These are phyloP conservation scores for Massariosphaeria phaeospora DNA, from an alignment of 495 filamentous ascomycete species.

Conservation along the genomic window DNA sequence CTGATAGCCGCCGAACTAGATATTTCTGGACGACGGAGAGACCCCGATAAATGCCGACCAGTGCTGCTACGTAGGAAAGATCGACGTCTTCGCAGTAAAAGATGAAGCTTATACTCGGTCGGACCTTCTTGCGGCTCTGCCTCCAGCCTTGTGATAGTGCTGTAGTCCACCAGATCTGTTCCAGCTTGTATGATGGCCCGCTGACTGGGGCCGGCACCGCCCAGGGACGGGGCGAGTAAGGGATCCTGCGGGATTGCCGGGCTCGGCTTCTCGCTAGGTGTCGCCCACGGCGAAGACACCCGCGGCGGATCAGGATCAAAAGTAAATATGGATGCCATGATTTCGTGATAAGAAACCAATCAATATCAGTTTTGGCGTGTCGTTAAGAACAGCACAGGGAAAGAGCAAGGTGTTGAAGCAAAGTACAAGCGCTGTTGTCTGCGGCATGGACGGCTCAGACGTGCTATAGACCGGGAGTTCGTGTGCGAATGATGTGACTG, in stretches of 20 bases:
- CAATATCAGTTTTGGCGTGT: too few relatives aligned
- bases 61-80: constrained; percentile 62
- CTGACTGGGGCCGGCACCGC: not conserved
- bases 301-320: constrained; percentile 83
- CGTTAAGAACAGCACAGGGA: too few relatives aligned
- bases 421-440: constrained; percentile 33
- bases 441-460: constrained; percentile 11
- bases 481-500: constrained; percentile 48
- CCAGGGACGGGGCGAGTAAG: too few relatives aligned
- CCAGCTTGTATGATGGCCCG: too few relatives aligned
- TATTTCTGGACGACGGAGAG: constrained; percentile 48
- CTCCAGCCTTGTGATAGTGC: constrained; percentile 69
- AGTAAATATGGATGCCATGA: constrained; percentile 94
- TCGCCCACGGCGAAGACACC: constrained; percentile 85
- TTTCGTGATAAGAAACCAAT: too few relatives aligned
- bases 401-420: too few relatives aligned
- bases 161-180: constrained; percentile 50
- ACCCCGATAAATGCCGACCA: constrained; percentile 54
- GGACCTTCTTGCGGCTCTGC: constrained; percentile 92
- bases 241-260: constrained; percentile 18
- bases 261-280: constrained; percentile 29
- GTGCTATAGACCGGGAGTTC: constrained; percentile 45
- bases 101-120: constrained; percentile 92
- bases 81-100: constrained; percentile 75
- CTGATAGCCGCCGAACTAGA: constrained; percentile 17